phyloP scores from a whole-genome alignment of 2,329 filamentous ascomycete species.

The Xylariaceae sp. region DNA sequence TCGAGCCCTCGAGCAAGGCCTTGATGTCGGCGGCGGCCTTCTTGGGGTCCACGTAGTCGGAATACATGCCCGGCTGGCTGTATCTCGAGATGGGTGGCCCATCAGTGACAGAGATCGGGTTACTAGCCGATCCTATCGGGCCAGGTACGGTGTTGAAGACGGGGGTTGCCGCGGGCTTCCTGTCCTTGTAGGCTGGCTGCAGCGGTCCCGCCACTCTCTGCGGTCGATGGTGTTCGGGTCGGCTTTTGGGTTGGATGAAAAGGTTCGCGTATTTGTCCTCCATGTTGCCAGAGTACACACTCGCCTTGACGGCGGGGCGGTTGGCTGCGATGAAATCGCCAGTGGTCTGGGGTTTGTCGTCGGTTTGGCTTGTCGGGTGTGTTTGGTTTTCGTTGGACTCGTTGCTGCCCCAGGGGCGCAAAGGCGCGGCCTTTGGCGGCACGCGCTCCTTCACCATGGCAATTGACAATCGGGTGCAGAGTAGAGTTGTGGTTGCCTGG shows the following conservation, averaged over 20 bases:
- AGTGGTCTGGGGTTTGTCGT: conserved; percentile 8
- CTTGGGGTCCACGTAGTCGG: conserved; percentile 60
- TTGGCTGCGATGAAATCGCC: conserved; percentile 7
- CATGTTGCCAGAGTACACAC: conserved; percentile 13
- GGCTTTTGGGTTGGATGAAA: conserved; percentile 46
- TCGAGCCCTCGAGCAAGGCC: conserved; percentile 70
- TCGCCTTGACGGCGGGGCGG: neutral
- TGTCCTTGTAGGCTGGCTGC: conserved; percentile 39
- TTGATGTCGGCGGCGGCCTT: conserved; percentile 73
- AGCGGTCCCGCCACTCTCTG: conserved; percentile 40
- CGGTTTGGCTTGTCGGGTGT: conserved; percentile 12
- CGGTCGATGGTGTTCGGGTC: conserved; percentile 50
- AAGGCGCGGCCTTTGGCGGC: conserved; percentile 36
- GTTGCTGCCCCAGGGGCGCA: conserved; percentile 30
- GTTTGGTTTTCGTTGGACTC: conserved; percentile 8
- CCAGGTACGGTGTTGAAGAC: conserved; percentile 40
- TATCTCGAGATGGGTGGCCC: conserved; percentile 22
- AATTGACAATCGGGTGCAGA: conserved; percentile 5
- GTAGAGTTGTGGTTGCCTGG: neutral
- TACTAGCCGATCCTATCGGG: conserved; percentile 17
- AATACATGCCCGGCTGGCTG: conserved; percentile 34
- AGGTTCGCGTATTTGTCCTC: conserved; percentile 47
- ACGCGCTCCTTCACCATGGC: conserved; percentile 41
- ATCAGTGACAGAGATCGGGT: conserved; percentile 23
- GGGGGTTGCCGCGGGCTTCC: conserved; percentile 36